A percentile compares a stretch with the other conserved stretches of the same genome.
Conservation (phyloP, 345 rosid species). For the Eucalyptus leucophloia region DNA sequence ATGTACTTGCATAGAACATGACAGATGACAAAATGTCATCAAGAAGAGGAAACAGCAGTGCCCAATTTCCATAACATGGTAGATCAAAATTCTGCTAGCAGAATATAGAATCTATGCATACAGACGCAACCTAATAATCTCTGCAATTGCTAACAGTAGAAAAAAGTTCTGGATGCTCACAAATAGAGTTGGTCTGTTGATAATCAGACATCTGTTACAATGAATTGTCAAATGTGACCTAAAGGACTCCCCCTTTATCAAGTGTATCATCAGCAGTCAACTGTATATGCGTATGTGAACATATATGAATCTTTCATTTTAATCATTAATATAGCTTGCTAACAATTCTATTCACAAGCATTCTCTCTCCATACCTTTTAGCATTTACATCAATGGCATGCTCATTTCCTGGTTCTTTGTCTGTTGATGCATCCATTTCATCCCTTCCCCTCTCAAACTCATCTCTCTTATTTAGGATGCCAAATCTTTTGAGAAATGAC, state of each 20-base stretch:
- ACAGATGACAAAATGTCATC: background rate
- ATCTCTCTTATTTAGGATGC: slow-evolving; percentile 28
- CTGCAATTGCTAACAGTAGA: background rate
- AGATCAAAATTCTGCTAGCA: background rate
- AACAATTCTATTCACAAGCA: background rate
- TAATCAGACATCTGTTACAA: background rate
- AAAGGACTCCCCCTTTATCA: background rate
- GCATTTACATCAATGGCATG: slow-evolving; percentile 18
- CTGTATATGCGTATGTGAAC: background rate
- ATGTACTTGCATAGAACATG: background rate
- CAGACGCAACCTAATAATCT: background rate
- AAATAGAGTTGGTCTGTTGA: background rate
- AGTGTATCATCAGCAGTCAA: background rate
- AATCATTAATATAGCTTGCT: background rate
- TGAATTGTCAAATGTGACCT: background rate
- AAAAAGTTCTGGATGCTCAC: background rate
- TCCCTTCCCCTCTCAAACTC: slow-evolving; percentile 16
- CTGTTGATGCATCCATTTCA: slow-evolving; percentile 10
- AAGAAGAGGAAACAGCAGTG: background rate
- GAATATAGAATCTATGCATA: background rate
- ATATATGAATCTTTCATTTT: background rate
- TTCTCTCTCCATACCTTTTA: slow-evolving; percentile 28
- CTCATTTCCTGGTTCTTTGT: slow-evolving; percentile 14
- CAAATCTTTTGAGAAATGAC: slow-evolving; percentile 47
- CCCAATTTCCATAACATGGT: background rate